These are phyloP conservation scores for Hirsutella rhossiliensis DNA, from an alignment of 2,329 filamentous ascomycete genomes.

Conservation along the genomic window DNA sequence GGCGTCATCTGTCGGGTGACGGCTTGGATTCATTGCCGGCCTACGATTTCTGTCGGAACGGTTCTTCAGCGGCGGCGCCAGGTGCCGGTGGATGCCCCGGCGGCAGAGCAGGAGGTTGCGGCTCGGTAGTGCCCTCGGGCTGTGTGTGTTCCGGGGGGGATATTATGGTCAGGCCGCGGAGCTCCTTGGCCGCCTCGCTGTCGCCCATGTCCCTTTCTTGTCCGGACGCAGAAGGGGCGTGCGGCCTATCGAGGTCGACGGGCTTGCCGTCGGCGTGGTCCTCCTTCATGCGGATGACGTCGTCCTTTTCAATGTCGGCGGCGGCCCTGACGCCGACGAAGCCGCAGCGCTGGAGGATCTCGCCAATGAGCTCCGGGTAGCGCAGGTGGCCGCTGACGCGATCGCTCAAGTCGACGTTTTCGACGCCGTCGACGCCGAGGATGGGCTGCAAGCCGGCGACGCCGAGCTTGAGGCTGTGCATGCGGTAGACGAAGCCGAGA, in stretches of 20 bases:
- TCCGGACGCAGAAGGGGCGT: conserved; percentile 4
- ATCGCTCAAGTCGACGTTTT: conserved; percentile 40
- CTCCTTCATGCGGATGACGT: conserved; percentile 34
- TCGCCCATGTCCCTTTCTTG: background rate
- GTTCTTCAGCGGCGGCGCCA: too few relatives aligned
- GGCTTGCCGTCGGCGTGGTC: conserved; percentile 17
- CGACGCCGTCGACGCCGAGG: conserved; percentile 51
- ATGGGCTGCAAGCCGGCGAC: conserved; percentile 74
- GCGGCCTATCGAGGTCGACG: conserved; percentile 19
- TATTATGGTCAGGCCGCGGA: background rate
- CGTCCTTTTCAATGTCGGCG: conserved; percentile 37
- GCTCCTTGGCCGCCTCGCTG: background rate
- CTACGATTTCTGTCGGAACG: too few relatives aligned
- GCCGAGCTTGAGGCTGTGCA: conserved; percentile 70
- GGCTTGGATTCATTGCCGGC: too few relatives aligned
- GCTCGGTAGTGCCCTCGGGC: background rate
- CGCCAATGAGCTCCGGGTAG: conserved; percentile 36
- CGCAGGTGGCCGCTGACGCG: conserved; percentile 41
- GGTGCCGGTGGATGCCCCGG: too few relatives aligned
- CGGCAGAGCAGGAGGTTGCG: background rate
- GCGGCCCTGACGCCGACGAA: conserved; percentile 34
- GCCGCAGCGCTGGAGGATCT: conserved; percentile 40
- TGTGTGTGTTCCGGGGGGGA: background rate
- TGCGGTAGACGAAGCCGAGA: conserved; percentile 76
- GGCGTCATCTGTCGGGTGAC: too few relatives aligned